Base-by-base conservation (phyloP, 164 flowering plant species). In the Liriodendron chinense region DNA sequence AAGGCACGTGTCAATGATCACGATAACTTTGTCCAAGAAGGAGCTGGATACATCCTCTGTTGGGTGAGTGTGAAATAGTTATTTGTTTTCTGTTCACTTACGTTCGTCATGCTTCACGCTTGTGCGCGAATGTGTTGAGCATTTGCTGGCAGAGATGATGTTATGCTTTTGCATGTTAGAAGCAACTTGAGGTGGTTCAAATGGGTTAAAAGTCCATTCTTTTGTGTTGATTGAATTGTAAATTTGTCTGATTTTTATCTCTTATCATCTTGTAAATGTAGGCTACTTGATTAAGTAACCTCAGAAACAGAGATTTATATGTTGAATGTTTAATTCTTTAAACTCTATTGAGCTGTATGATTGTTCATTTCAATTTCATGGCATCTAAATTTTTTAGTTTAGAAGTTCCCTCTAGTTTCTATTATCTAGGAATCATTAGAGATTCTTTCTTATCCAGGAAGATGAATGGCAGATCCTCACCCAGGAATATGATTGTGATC, bases 1-100 rank as follows among this genome's bases (percentile, higher is more conserved):
- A 0, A 83, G 93, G 0, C 91, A 88, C 78, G 91, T 90, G 53
- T 90, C 93, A 48, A 79, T 88, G 85, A 84, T 90, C 56, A 85
- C 87, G 18, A 86, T 90, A 62, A 87, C 90, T 57, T 77, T 90
- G 73, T 88, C 93, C n/a, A 83, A 83, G 81, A 83, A 82, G 75
- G 89, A 86, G 81, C 80, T 90, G 74, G 85, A 90, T 82, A 75
- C 80, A 56, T 81, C 89, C 20, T 85, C 91, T 6, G 70, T 77
- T 1, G 93, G 93, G 93, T 90, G 79, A 80, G 47, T 59, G 8
- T 9, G 25, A 23, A 21, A 21, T 64, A 23, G 26, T 64, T 21
- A 26, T 64, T 8, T 26, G 8, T 14, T 67, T 24, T 67, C 16
- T 67, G 13, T 26, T 13, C 12, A 24, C 25, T 22, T 22, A 7